Evolutionary conservation across 1,284 basidiomycete species (phyloP), one percentile per base, ranked within the genome.

Genomic region (Ceratobasidium sp.): DNA sequence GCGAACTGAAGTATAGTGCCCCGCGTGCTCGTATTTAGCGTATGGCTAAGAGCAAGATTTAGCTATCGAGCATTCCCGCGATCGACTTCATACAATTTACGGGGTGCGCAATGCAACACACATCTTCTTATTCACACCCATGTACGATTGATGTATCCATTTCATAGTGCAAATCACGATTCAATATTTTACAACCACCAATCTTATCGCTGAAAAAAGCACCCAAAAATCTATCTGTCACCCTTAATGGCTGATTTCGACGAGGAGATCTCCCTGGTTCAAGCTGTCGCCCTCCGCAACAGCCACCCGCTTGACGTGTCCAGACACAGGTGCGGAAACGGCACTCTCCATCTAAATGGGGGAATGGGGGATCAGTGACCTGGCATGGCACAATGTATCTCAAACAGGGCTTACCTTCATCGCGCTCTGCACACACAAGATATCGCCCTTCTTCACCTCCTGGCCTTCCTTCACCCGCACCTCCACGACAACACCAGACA

Each of bases 401-500:
- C 27, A 15, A 47, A 44, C 7, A 50, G 11, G n/a, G 53, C 74
- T 45, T 41, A 84, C 84, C 82, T 84, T 84, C 83, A 84, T 84
- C 69, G 84, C 83, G 65, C 82, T 83, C 79, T 83, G 81, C 75
- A 84, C 81, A 77, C 92, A 93, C 76, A 96, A 85, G 77, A 95
- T 94, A 84, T 99, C 98, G 76, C 98, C 98, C 83, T 96, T 97
- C 91, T 94, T 98, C 84, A 99, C 95, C 81, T 96, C 92, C 77
- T 96, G 93, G 63, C 96, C 96, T 84, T 99, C 97, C 86, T 98
- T 96, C 76, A 98, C 97, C 79, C 97, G 89, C 66, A 99, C 95
- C 84, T 99, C 98, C 31, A 99, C 93, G 66, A 99, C 96, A 65
- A 99, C 97, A 86, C 97, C 97, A 75, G 95, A 95, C 95, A 97